Conservation (phyloP, 2,329 filamentous ascomycete genomes). For the Colletotrichum agaves region DNA sequence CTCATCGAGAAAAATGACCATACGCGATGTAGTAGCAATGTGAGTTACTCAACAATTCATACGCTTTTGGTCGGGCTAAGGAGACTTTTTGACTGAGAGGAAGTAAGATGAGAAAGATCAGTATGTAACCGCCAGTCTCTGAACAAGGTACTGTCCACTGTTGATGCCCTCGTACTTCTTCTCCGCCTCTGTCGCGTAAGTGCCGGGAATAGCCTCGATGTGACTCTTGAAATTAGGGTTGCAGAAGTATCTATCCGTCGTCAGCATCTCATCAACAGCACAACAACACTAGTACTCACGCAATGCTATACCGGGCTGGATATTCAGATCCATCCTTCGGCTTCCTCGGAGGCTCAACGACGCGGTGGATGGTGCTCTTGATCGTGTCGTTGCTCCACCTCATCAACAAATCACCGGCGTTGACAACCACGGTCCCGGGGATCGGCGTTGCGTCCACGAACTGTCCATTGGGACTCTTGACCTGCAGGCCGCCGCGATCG, state of each 20-base stretch:
- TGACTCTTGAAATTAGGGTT: slow-evolving; percentile 81
- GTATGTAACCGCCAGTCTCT: slow-evolving; percentile 81
- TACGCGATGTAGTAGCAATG: background rate
- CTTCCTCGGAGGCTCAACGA: slow-evolving; percentile 82
- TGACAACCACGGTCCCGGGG: slow-evolving; percentile 83
- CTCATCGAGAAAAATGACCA: background rate
- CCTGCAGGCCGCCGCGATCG: slow-evolving; percentile 64
- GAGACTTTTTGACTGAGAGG: no score
- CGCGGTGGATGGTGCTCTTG: slow-evolving; percentile 88
- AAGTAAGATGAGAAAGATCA: slow-evolving; percentile 43
- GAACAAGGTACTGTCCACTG: slow-evolving; percentile 82
- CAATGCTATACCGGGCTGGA: slow-evolving; percentile 86
- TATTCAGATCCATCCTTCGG: slow-evolving; percentile 66
- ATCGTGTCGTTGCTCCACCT: slow-evolving; percentile 93
- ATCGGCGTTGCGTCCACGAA: slow-evolving; percentile 90
- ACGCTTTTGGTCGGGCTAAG: background rate
- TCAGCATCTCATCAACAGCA: slow-evolving; percentile 13
- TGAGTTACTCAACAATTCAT: background rate
- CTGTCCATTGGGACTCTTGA: slow-evolving; percentile 75
- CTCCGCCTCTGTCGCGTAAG: slow-evolving; percentile 69
- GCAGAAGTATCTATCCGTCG: slow-evolving; percentile 77
- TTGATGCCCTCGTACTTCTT: slow-evolving; percentile 85
- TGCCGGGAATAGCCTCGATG: slow-evolving; percentile 86
- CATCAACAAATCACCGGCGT: slow-evolving; percentile 87
- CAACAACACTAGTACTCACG: slow-evolving; percentile 60